These are phyloP conservation scores for Blastobotrys parvus DNA, from an alignment of 805 yeast species.

Conservation along the genomic window DNA sequence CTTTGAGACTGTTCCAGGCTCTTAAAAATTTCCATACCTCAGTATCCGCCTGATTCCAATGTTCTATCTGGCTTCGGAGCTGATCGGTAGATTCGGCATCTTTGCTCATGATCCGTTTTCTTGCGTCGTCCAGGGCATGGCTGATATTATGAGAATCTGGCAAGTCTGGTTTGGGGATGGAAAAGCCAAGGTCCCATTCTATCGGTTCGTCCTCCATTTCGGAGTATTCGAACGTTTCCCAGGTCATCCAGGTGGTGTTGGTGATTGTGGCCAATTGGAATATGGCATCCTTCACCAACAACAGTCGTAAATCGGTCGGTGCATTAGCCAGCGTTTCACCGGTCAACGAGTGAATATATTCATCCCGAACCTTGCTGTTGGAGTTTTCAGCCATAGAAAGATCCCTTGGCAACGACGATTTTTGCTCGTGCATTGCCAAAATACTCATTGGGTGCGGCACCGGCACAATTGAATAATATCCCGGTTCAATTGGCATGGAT, in stretches of 20 bases:
- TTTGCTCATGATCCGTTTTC: not conserved
- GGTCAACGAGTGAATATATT: not conserved
- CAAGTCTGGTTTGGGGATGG: conserved; percentile 1
- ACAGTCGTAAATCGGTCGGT: conserved; percentile 9
- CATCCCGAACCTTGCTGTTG: not conserved
- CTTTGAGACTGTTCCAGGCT: not conserved
- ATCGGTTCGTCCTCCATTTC: conserved; percentile 5
- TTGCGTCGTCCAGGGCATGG: conserved; percentile 1
- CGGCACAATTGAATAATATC: conserved; percentile 11
- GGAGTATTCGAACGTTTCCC: conserved; percentile 12
- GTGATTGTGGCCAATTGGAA: conserved; percentile 5
- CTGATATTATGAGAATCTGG: not conserved
- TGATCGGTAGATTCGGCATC: conserved; percentile 4
- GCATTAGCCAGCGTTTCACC: conserved; percentile 1
- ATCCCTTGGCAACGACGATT: conserved; percentile 6
- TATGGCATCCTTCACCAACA: conserved; percentile 16
- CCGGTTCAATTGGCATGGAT: conserved; percentile 4
- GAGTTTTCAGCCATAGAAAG: conserved; percentile 10
- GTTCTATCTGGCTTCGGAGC: conserved; percentile 8
- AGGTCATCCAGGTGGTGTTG: conserved; percentile 14
- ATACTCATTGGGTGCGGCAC: conserved; percentile 16
- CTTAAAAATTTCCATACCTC: conserved; percentile 17
- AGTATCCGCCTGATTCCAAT: conserved; percentile 16
- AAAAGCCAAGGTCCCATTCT: conserved; percentile 18
- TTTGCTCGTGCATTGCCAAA: conserved; percentile 7